Evolutionary conservation across 768 basidiomycete genomes (phyloP).

Genomic region (Dendrothele bispora): DNA sequence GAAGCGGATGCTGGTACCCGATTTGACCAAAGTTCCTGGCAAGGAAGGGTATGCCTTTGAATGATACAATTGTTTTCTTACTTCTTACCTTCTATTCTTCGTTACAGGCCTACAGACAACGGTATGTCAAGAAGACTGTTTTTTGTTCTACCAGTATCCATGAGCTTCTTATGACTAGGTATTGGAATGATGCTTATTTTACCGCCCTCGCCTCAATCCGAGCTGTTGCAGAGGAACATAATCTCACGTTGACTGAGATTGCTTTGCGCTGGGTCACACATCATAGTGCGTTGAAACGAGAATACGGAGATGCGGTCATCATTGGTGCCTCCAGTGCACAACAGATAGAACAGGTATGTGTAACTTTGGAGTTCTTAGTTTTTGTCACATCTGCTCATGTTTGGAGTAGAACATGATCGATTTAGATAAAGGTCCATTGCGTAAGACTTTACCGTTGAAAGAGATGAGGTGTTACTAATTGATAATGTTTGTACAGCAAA

Average conservation of each 20-base stretch:
- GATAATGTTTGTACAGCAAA: not conserved
- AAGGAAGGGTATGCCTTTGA: slow-evolving; percentile 40
- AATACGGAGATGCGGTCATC: slow-evolving; percentile 50
- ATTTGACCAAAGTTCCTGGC: slow-evolving; percentile 48
- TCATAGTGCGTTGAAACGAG: slow-evolving; percentile 49
- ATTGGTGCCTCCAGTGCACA: slow-evolving; percentile 60
- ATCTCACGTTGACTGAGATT: slow-evolving; percentile 50
- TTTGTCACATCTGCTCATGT: not conserved
- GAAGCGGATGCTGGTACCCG: slow-evolving; percentile 51
- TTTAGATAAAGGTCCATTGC: slow-evolving; percentile 5
- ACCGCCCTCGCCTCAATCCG: slow-evolving; percentile 45
- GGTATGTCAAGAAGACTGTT: slow-evolving; percentile 32
- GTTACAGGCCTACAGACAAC: slow-evolving; percentile 35
- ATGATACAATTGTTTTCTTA: not conserved
- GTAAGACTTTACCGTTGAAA: not conserved
- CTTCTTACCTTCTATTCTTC: not conserved
- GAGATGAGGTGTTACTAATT: not conserved
- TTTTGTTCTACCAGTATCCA: slow-evolving; percentile 6
- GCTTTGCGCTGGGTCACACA: slow-evolving; percentile 65
- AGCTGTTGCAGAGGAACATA: slow-evolving; percentile 43
- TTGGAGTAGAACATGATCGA: slow-evolving; percentile 2
- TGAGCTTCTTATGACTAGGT: slow-evolving; percentile 32
- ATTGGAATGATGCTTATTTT: slow-evolving; percentile 58
- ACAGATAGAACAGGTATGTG: slow-evolving; percentile 4
- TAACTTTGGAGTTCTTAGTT: not conserved